Evolutionary conservation across 345 rosid species (phyloP), one percentile per base, ranked within the genome.

Genomic region (Pseudoturritis turrita): DNA sequence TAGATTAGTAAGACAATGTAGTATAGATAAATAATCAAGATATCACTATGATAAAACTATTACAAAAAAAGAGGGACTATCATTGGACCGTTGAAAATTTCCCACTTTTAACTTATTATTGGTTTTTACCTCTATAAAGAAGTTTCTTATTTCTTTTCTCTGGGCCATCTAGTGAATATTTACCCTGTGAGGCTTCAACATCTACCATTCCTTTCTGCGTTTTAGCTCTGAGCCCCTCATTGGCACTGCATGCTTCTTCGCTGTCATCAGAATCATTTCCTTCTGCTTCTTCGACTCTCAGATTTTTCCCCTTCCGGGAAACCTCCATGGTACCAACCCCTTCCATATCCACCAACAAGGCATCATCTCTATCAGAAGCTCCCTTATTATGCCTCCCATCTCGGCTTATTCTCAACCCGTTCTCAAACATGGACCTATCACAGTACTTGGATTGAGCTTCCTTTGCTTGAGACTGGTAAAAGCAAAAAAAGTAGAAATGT

Each of bases 221-320:
- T 61, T 65, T 71, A 37, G 53, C 62, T 78, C 64, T 82, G 73
- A 78, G 81, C 60, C 86, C 87, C 84, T 85, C 95, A 73, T 88
- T 90, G 70, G 86, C 90, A 36, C 91, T 89, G 77, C 87, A 83
- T 40, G 91, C 92, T 82, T 85, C 98, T 55, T 81, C 84, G 47
- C 85, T 83, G 57, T 84, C 96, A 79, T 86, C 96, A 71, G 81
- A 85, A 56, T 63, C 55, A 77, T 72, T 73, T 61, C 77, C 78
- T 70, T 72, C 66, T 44, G 68, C 77, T 64, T 86, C 85, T 57
- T 78, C 86, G 43, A 54, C 74, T 78, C 78, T 86, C 58, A 80
- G 74, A 65, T 71, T 83, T 77, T 85, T 86, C 70, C 86, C 85
- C 73, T 86, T 89, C 68, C 54, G 74, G 51, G 77, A 77, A 76